phyloP scores from a whole-genome alignment of 2,329 filamentous ascomycete genomes.

The Phoma sp. region DNA sequence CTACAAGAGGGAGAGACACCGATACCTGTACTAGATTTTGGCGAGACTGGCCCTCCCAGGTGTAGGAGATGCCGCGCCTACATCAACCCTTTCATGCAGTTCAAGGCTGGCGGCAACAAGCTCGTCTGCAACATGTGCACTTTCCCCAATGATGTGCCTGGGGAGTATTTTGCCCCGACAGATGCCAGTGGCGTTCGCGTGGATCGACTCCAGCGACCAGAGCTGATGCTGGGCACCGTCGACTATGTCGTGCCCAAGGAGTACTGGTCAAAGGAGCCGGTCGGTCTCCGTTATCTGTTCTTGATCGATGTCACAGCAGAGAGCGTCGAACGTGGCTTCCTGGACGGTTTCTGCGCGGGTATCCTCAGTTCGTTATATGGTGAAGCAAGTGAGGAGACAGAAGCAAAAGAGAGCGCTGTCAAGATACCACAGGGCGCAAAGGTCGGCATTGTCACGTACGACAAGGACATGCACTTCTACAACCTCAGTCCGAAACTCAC shows the following conservation, averaged over 20 bases:
- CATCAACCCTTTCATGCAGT: constrained; percentile 99
- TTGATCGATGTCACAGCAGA: constrained; percentile 93
- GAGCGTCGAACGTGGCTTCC: constrained; percentile 86
- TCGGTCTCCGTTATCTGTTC: constrained; percentile 87
- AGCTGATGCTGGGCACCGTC: constrained; percentile 89
- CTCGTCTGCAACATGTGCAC: constrained; percentile 98
- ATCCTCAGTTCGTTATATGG: constrained; percentile 87
- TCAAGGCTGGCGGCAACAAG: constrained; percentile 91
- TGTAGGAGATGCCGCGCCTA: constrained; percentile 94
- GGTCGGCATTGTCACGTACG: constrained; percentile 93
- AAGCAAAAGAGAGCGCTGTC: constrained; percentile 60
- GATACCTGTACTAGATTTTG: constrained; percentile 94
- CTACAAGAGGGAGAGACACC: constrained; percentile 84
- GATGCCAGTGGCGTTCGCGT: constrained; percentile 86
- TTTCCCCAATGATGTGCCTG: constrained; percentile 90
- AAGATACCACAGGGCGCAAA: constrained; percentile 79
- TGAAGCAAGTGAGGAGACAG: constrained; percentile 54
- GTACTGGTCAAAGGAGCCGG: constrained; percentile 90
- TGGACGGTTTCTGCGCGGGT: constrained; percentile 89
- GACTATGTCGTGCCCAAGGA: constrained; percentile 98
- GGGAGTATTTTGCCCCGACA: constrained; percentile 92
- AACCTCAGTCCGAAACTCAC: constrained; percentile 83
- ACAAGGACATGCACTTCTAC: constrained; percentile 98
- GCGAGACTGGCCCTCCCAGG: constrained; percentile 85
- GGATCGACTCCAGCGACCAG: constrained; percentile 86